Evolutionary conservation across 1,284 basidiomycete species (phyloP).

Genomic region (Ceratobasidium sp.): DNA sequence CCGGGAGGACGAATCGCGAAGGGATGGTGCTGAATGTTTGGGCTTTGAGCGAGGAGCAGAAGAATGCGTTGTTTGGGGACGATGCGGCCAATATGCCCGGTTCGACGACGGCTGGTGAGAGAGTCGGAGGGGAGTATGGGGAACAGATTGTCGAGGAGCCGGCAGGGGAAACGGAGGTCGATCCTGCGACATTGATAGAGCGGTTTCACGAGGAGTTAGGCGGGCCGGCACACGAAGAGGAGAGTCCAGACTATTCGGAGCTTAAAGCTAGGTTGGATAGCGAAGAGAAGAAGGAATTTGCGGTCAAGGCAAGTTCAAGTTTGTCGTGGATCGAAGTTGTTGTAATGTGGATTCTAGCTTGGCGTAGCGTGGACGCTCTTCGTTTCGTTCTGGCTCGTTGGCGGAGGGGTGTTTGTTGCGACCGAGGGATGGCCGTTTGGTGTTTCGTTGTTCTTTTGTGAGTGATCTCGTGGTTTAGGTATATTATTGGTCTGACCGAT

Average conservation of each 20-base stretch:
- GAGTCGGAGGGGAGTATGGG: background rate
- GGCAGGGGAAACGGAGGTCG: background rate
- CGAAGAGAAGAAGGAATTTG: slow-evolving; percentile 66
- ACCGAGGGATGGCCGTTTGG: slow-evolving; percentile 69
- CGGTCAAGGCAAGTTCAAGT: slow-evolving; percentile 60
- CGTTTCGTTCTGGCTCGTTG: slow-evolving; percentile 70
- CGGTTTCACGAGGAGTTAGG: slow-evolving; percentile 26
- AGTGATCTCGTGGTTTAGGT: slow-evolving; percentile 51
- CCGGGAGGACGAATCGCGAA: background rate
- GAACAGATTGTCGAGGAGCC: background rate
- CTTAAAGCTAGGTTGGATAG: slow-evolving; percentile 55
- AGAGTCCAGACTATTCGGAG: slow-evolving; percentile 41
- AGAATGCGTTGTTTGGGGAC: slow-evolving; percentile 34
- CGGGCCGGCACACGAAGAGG: slow-evolving; percentile 35
- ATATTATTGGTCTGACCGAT: background rate
- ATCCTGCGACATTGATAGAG: slow-evolving; percentile 26
- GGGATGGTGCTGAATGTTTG: slow-evolving; percentile 32
- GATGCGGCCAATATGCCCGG: background rate
- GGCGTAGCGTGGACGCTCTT: slow-evolving; percentile 65
- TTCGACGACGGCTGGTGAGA: background rate
- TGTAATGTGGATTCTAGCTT: slow-evolving; percentile 54
- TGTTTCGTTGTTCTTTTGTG: slow-evolving; percentile 78
- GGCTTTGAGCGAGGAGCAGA: slow-evolving; percentile 28
- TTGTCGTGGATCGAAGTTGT: background rate
- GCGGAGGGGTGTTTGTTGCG: slow-evolving; percentile 67